Evolutionary conservation across 805 yeast genomes (phyloP), one percentile per base, ranked within the genome.

Genomic region (Nakazawaea pomicola): DNA sequence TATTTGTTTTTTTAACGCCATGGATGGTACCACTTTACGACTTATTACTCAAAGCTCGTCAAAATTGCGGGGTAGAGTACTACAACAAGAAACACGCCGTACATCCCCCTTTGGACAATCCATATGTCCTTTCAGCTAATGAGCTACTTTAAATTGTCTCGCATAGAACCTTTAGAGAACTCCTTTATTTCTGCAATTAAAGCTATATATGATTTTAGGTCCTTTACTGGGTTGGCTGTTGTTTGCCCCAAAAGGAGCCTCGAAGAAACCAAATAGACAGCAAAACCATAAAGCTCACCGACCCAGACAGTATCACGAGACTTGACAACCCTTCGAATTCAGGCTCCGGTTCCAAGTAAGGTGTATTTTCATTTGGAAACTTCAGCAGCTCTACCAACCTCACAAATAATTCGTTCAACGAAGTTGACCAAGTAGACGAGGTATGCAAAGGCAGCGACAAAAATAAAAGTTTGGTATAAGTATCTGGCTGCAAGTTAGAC

Each of bases 301-400:
- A 85, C 0, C 89, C 78, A 2, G 86, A 80, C 0, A 84, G 81
- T 43, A 85, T 63, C 12, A 82, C 62, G 8, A 74, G 63, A 44
- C 72, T 83, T 58, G 65, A 76, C 46, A 67, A 58, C 47, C 52
- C 70, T 64, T 54, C 83, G 10, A 65, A 54, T 3, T 74, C 74
- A 1, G 74, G 71, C 40, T 80, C 90, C 0, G 83, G 84, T 28
- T 83, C 85, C 29, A 79, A 64, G 0, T 85, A 86, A 0, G 93
- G 86, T 0, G 98, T 91, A 5, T 88, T 83, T 6, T 70, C 58
- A 31, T 80, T 75, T 0, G 99, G 99, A 29, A 62, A 64, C 44
- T 80, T 76, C 0, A 98, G 95, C 0, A 95, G 93, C 49, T 88
- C 95, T 0, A 90, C 95, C 18, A 93, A 60, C 51, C 86, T 95